Conservation (phyloP, 257 asterid species). For the Jasminum sambac region DNA sequence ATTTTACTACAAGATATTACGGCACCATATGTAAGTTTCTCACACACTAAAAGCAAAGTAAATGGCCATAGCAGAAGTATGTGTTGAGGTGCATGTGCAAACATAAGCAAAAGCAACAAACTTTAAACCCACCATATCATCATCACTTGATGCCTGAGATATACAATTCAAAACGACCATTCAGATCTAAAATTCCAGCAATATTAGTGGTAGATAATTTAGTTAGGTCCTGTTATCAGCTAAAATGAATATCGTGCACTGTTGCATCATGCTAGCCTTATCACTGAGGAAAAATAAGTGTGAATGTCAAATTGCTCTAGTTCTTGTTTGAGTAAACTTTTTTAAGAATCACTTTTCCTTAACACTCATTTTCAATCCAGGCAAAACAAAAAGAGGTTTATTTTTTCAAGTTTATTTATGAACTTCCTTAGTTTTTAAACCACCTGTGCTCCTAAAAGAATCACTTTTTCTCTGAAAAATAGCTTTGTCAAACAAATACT, state of each 20-base stretch:
- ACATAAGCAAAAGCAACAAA: conserved; percentile 13
- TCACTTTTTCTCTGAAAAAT: no score
- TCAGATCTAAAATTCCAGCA: conserved; percentile 14
- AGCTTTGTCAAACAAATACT: no score
- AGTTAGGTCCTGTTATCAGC: background rate
- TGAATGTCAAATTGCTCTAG: conserved; percentile 2
- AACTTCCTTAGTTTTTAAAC: no score
- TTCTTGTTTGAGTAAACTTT: no score
- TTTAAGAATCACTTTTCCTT: no score
- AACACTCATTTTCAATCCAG: no score
- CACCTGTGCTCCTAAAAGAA: no score
- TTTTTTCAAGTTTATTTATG: no score
- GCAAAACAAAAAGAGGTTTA: no score
- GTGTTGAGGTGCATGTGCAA: conserved; percentile 7
- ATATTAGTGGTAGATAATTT: background rate
- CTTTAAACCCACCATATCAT: background rate
- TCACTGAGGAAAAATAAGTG: conserved; percentile 3
- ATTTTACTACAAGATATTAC: background rate
- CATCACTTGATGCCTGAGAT: conserved; percentile 9
- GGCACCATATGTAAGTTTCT: background rate
- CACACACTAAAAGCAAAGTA: conserved; percentile 10
- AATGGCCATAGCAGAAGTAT: background rate
- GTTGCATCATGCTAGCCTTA: conserved; percentile 8
- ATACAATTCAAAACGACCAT: background rate
- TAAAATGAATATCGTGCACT: background rate